Conservation (phyloP, 2,329 filamentous ascomycete genomes). For the Alternaria rosae region DNA sequence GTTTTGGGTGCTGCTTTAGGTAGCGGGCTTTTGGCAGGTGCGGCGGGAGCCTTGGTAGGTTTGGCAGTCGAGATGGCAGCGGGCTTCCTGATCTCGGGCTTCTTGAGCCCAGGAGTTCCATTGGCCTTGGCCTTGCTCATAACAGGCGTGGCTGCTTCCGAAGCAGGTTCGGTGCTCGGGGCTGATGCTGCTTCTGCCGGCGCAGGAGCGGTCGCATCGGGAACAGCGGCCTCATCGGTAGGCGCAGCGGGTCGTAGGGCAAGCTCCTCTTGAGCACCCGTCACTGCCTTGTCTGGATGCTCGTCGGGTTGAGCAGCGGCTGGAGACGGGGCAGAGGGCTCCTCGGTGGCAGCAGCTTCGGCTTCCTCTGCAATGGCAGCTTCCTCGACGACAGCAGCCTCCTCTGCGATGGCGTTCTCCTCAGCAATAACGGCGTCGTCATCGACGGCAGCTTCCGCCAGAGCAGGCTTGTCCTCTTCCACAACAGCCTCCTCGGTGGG, state of each 20-base stretch:
- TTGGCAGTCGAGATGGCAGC: slow-evolving; percentile 44
- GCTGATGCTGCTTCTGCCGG: slow-evolving; percentile 46
- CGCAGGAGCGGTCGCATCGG: slow-evolving; percentile 38
- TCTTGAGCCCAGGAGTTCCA: slow-evolving; percentile 10
- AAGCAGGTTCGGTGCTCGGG: not conserved
- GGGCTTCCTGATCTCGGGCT: slow-evolving; percentile 40
- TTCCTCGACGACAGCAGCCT: slow-evolving; percentile 1
- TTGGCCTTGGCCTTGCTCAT: slow-evolving; percentile 27
- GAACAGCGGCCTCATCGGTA: slow-evolving; percentile 45
- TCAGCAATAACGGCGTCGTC: slow-evolving; percentile 23
- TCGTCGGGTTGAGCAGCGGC: slow-evolving; percentile 19
- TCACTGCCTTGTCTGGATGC: slow-evolving; percentile 55
- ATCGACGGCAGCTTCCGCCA: slow-evolving; percentile 24
- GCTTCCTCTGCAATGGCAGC: slow-evolving; percentile 1
- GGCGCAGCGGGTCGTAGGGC: slow-evolving; percentile 52
- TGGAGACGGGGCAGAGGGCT: not conserved
- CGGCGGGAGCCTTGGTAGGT: slow-evolving; percentile 27
- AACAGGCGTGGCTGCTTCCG: slow-evolving; percentile 1
- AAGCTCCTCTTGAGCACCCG: slow-evolving; percentile 53
- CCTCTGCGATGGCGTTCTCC: slow-evolving; percentile 28
- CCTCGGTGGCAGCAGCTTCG: not conserved
- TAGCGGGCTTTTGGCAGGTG: slow-evolving; percentile 42
- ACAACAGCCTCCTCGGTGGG: slow-evolving; percentile 46
- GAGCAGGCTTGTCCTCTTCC: slow-evolving; percentile 40
- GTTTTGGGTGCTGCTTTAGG: slow-evolving; percentile 40